phyloP scores from a whole-genome alignment of 768 basidiomycete genomes.

The Macrolepiota albuminosa region DNA sequence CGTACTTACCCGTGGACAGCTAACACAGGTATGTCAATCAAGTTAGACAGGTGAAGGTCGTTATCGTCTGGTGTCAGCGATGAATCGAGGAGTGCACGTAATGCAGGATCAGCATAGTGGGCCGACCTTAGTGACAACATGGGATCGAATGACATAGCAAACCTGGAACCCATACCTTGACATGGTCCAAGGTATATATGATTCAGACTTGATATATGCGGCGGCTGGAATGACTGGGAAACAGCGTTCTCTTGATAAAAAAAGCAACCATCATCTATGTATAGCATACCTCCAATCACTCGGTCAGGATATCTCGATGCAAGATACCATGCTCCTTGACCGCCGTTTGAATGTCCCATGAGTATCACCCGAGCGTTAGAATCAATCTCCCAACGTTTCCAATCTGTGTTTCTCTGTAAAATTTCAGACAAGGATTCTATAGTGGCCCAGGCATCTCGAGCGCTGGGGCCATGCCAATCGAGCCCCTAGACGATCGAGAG shows the following conservation, averaged over 20 bases:
- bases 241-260: not conserved
- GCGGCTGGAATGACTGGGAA: conserved; percentile 69
- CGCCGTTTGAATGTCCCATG: conserved; percentile 93
- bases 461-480: conserved; percentile 90
- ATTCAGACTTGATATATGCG: conserved; percentile 82
- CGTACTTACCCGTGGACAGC: conserved; percentile 75
- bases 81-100: conserved; percentile 68
- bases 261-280: not conserved
- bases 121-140: conserved; percentile 41
- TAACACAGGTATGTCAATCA: conserved; percentile 62
- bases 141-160: not conserved
- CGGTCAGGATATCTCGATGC: conserved; percentile 75
- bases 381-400: conserved; percentile 38
- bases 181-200: conserved; percentile 71
- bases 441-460: conserved; percentile 61
- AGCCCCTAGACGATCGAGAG: conserved; percentile 50
- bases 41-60: conserved; percentile 78
- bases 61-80: conserved; percentile 84
- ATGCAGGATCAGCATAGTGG: conserved; percentile 73
- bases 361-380: conserved; percentile 46
- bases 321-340: conserved; percentile 84
- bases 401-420: conserved; percentile 28
- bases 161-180: conserved; percentile 37
- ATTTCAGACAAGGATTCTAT: conserved; percentile 53
- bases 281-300: conserved; percentile 50